These are phyloP conservation scores for Giardia muris DNA, from an alignment of 208 protist species.

Conservation along the genomic window DNA sequence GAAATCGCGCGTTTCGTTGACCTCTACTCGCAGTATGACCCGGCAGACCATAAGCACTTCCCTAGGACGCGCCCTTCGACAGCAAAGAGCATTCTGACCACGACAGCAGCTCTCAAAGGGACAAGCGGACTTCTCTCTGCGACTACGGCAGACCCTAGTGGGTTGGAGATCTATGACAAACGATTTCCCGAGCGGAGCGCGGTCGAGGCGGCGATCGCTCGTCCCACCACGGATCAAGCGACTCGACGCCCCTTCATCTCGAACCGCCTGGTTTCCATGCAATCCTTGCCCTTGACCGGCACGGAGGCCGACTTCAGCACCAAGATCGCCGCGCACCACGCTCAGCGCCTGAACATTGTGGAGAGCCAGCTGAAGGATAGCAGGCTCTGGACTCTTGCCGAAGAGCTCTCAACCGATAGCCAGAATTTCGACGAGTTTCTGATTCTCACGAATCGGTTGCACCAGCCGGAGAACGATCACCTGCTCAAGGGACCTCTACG, in stretches of 20 bases:
- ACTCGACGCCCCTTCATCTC: not conserved
- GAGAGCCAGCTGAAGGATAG: not conserved
- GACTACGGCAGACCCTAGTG: not conserved
- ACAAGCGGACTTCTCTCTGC: not conserved
- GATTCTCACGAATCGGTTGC: not conserved
- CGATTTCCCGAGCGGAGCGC: not conserved
- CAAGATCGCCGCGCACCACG: not conserved
- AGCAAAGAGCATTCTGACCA: not conserved
- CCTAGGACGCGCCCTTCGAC: not conserved
- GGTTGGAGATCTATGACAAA: not conserved
- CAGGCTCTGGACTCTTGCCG: not conserved
- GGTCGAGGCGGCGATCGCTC: not conserved
- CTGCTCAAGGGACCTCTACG: not conserved
- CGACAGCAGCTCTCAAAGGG: not conserved
- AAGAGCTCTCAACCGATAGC: not conserved
- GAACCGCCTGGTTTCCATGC: not conserved
- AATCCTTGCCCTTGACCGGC: not conserved
- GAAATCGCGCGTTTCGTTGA: not conserved
- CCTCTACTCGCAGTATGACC: not conserved
- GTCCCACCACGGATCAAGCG: too few species aligned
- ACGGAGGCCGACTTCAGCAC: not conserved
- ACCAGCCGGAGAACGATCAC: not conserved
- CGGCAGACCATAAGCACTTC: not conserved
- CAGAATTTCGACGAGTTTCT: conserved; percentile 15
- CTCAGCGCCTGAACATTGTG: not conserved